phyloP scores from a whole-genome alignment of 495 filamentous ascomycete species.

The Aspergillus baeticus region DNA sequence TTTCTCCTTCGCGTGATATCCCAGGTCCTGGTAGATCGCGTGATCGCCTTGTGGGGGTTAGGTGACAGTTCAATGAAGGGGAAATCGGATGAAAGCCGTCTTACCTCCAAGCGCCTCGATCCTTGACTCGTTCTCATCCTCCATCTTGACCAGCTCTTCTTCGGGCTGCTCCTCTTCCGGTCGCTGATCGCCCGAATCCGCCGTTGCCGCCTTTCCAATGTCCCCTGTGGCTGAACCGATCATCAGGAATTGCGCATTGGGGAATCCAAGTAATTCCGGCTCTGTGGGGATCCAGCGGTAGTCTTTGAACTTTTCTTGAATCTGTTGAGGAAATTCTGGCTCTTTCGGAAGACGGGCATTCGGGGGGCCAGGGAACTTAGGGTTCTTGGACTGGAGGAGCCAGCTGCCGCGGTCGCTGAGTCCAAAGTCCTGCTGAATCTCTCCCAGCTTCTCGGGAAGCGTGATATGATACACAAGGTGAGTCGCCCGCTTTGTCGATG shows the following conservation, averaged over 20 bases:
- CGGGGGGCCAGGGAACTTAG: conserved; percentile 62
- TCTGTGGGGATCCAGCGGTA: conserved; percentile 72
- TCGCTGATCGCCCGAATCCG: conserved; percentile 56
- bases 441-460: conserved; percentile 65
- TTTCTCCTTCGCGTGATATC: conserved; percentile 45
- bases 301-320: conserved; percentile 71
- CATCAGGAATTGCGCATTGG: conserved; percentile 77
- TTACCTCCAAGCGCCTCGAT: conserved; percentile 54
- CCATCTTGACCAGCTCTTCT: conserved; percentile 57
- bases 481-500: conserved; percentile 64
- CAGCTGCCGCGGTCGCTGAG: conserved; percentile 71
- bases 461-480: conserved; percentile 85
- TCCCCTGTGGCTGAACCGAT: conserved; percentile 68
- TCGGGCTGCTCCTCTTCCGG: conserved; percentile 59
- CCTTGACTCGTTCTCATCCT: conserved; percentile 61
- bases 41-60: conserved; percentile 40
- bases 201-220: conserved; percentile 60
- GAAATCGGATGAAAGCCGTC: conserved; percentile 7
- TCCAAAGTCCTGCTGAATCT: conserved; percentile 77
- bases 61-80: background rate
- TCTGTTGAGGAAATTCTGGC: conserved; percentile 65
- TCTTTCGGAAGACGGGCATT: conserved; percentile 61
- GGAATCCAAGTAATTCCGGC: conserved; percentile 76
- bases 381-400: conserved; percentile 79
- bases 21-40: conserved; percentile 54